Conservation (phyloP, 176 grass and related monocot genomes). For the Elymus sibiricus region DNA sequence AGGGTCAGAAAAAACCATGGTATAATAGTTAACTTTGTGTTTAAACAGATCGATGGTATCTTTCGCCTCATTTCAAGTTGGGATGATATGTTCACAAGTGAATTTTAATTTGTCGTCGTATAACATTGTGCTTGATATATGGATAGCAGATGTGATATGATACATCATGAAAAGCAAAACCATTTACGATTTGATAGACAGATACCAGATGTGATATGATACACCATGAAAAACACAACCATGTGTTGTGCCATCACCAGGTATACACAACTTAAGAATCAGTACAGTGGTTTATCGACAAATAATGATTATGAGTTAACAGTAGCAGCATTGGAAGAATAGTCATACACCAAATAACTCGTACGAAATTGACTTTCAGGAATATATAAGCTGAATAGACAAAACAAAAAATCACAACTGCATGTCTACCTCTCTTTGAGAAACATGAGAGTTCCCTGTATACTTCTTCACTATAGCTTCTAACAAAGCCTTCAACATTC, state of each 20-base stretch:
- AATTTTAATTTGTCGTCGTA: neutral
- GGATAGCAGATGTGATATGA: neutral
- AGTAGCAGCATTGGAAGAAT: neutral
- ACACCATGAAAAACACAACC: neutral
- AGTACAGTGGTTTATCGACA: neutral
- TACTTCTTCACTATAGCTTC: constrained; percentile 50
- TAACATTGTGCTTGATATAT: neutral
- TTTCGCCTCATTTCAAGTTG: neutral
- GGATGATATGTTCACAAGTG: neutral
- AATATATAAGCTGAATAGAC: neutral
- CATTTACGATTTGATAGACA: neutral
- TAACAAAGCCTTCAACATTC: constrained; percentile 39
- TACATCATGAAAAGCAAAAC: neutral
- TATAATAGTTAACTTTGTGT: neutral
- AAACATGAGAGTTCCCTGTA: constrained; percentile 37
- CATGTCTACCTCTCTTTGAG: constrained; percentile 29
- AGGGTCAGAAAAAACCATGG: neutral
- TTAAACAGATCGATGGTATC: neutral
- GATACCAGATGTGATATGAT: neutral
- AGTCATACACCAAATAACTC: neutral
- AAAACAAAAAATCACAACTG: neutral
- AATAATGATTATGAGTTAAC: neutral
- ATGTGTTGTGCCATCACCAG: neutral
- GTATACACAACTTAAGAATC: neutral
- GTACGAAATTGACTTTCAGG: neutral